These are phyloP conservation scores for Canavalia gladiata DNA, from an alignment of 306 rosid species.

Conservation along the genomic window DNA sequence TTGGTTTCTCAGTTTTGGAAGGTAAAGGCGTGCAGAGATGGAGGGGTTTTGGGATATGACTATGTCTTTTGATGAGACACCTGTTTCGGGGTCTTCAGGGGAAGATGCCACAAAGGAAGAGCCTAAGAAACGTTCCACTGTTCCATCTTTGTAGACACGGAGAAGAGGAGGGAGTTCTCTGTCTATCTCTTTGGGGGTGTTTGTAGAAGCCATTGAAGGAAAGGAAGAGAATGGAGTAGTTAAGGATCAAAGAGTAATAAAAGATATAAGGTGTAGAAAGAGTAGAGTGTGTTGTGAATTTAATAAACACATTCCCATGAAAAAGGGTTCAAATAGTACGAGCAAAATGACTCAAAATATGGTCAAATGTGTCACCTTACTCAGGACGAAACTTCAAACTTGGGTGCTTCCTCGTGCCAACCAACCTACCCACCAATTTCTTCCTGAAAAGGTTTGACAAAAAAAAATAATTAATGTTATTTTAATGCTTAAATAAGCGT, in stretches of 20 bases:
- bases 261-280: not conserved
- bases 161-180: slow-evolving; percentile 54
- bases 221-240: not conserved
- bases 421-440: slow-evolving; percentile 21
- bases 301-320: not conserved
- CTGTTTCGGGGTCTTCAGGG: slow-evolving; percentile 51
- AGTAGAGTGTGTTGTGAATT: not conserved
- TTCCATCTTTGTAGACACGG: slow-evolving; percentile 61
- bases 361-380: slow-evolving; percentile 11
- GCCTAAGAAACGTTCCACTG: slow-evolving; percentile 58
- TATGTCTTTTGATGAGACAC: slow-evolving; percentile 70
- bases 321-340: too few relatives aligned
- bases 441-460: too few relatives aligned
- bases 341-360: not conserved
- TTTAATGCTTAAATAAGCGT: too few relatives aligned
- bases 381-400: not conserved
- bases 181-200: slow-evolving; percentile 49
- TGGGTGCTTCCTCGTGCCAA: slow-evolving; percentile 35
- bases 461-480: too few relatives aligned
- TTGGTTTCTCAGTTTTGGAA: slow-evolving; percentile 49
- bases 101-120: slow-evolving; percentile 55
- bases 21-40: slow-evolving; percentile 58
- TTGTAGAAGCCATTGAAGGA: slow-evolving; percentile 53
- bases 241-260: too few relatives aligned
- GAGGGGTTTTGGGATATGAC: slow-evolving; percentile 57